phyloP scores from a whole-genome alignment of 768 basidiomycete species.

The Termitomyces titanicus region DNA sequence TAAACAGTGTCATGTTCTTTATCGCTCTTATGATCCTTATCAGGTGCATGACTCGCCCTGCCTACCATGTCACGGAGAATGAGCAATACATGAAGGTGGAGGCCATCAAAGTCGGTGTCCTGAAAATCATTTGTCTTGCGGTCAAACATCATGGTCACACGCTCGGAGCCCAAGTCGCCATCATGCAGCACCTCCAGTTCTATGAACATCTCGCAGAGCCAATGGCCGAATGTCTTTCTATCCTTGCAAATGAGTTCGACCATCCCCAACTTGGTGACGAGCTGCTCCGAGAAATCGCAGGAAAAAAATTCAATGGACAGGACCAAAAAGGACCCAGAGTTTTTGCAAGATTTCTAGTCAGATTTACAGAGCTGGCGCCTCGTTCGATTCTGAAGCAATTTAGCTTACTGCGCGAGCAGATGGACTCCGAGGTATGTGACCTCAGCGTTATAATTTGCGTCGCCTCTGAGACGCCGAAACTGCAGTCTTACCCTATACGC shows the following conservation, averaged over 20 bases:
- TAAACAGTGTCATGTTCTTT: not conserved
- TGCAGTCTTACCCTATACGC: conserved; percentile 92
- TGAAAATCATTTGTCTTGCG: conserved; percentile 86
- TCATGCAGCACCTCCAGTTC: conserved; percentile 91
- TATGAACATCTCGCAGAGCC: conserved; percentile 93
- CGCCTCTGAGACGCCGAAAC: not conserved
- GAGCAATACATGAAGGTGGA: conserved; percentile 84
- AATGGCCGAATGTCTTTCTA: conserved; percentile 85
- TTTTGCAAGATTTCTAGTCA: conserved; percentile 81
- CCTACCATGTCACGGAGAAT: conserved; percentile 81
- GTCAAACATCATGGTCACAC: conserved; percentile 89
- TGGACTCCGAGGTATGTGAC: conserved; percentile 80
- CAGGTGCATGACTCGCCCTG: conserved; percentile 86
- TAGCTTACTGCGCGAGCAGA: conserved; percentile 73
- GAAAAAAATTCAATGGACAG: conserved; percentile 70
- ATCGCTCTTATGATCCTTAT: not conserved
- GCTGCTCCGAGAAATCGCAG: conserved; percentile 82
- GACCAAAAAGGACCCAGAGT: conserved; percentile 86
- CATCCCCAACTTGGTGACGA: conserved; percentile 89
- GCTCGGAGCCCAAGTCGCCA: conserved; percentile 80
- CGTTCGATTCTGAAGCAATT: conserved; percentile 87
- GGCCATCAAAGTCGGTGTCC: conserved; percentile 69
- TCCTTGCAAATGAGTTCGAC: conserved; percentile 84
- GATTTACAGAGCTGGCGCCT: conserved; percentile 76
- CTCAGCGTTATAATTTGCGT: not conserved